Base-by-base conservation (phyloP, 495 filamentous ascomycete genomes). In the Penicillium ucsense region DNA sequence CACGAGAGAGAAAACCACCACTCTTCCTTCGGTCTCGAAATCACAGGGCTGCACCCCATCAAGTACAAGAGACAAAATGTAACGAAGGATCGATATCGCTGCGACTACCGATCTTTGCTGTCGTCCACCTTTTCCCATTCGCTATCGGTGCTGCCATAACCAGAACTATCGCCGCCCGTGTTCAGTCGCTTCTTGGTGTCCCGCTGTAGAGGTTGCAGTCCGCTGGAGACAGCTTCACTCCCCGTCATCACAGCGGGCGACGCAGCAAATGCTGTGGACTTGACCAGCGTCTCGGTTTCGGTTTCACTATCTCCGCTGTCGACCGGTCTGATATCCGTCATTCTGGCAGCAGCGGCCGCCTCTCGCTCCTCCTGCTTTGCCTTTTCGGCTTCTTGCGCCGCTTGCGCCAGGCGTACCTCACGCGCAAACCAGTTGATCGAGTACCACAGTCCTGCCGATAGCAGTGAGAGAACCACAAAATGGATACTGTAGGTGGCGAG, bases 401-500 rank as follows among this genome's bases (percentile, higher is more conserved):
- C 82, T 37, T 62, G 59, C 10, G 81, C 81, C 7, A 68, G 67
- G 43, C 72, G 74, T 33, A 98, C 71, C 72, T 98, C 92, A 27
- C 64, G 62, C 36, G 89, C 88, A 59, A 98, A 98, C 92, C 92
- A 98, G 68, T 95, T 95, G 66, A 98, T 94, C 20, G 82, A 79
- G 65, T 76, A 85, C 92, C 92, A 98, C 28, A 98, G 75, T 0
- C 86, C 85, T 2, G 67, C 89, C 35, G 80, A 86, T 6, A 98
- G 70, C 41, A 80, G 60, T 5, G 86, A 92, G 5, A 98, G 74
- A 43, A 87, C 73, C 43, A 87, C 54, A 56, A 97, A 97, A 71
- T 98, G 92, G 30, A 91, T 72, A 68, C 85, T 92, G 65, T 83
- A 81, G 4, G 92, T 98, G 32, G 80, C 85, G 45, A 88, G 50